Conservation (phyloP, 2,329 filamentous ascomycete species). For the Penicillium vulpinum region DNA sequence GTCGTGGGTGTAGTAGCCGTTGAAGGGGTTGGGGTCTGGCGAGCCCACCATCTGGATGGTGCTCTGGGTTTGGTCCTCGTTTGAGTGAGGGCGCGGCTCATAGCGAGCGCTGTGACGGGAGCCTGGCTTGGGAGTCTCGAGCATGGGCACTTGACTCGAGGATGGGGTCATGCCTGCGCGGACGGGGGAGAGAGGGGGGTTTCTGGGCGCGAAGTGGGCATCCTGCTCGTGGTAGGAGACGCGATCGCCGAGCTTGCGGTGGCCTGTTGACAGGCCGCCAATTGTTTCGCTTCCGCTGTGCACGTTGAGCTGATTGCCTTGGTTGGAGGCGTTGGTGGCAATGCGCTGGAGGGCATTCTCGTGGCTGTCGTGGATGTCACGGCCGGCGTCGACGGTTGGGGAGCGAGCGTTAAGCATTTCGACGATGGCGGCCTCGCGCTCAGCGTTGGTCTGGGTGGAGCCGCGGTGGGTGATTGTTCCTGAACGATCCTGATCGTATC, state of each 20-base stretch:
- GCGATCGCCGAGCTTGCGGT: slow-evolving; percentile 34
- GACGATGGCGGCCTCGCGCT: slow-evolving; percentile 37
- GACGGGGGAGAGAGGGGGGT: slow-evolving; percentile 20
- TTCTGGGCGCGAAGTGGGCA: not conserved
- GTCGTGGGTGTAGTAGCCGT: slow-evolving; percentile 15
- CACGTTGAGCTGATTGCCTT: slow-evolving; percentile 24
- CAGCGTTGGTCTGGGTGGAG: slow-evolving; percentile 23
- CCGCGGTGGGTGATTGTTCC: slow-evolving; percentile 34
- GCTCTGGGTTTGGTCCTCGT: slow-evolving; percentile 7
- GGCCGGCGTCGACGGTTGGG: slow-evolving; percentile 32
- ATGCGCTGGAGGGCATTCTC: slow-evolving; percentile 31
- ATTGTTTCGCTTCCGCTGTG: slow-evolving; percentile 20
- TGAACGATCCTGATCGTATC: slow-evolving; percentile 29
- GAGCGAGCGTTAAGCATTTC: slow-evolving; percentile 38
- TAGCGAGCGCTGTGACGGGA: slow-evolving; percentile 22
- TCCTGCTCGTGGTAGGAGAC: slow-evolving; percentile 19
- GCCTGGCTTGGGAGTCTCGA: slow-evolving; percentile 26
- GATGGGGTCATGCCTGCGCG: slow-evolving; percentile 21
- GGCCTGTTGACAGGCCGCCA: slow-evolving; percentile 42
- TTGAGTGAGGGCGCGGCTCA: slow-evolving; percentile 16
- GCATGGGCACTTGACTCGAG: slow-evolving; percentile 28
- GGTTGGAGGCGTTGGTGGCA: slow-evolving; percentile 25
- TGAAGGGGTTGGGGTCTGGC: slow-evolving; percentile 16
- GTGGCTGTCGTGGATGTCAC: slow-evolving; percentile 17
- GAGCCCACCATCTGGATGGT: slow-evolving; percentile 17